A percentile compares a stretch with the other conserved stretches of the same genome.
These are phyloP conservation scores for Vitis cinerea DNA, from an alignment of 164 flowering plant genomes.

Conservation along the genomic window DNA sequence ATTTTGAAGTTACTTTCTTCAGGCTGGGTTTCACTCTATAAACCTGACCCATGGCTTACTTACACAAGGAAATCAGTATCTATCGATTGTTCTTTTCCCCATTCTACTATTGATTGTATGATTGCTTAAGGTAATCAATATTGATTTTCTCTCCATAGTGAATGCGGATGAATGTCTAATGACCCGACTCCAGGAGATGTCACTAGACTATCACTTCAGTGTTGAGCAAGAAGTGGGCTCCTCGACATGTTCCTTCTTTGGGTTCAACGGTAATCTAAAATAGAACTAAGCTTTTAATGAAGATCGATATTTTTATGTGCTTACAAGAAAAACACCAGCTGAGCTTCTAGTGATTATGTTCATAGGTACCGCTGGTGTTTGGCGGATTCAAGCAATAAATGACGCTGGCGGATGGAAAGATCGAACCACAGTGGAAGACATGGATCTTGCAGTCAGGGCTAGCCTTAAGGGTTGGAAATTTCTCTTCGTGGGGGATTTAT, in stretches of 20 bases:
- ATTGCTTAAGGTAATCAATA: not conserved
- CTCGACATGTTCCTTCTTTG: slow-evolving; percentile 63
- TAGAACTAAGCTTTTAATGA: not conserved
- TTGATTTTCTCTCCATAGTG: slow-evolving; percentile 23
- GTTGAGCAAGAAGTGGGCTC: slow-evolving; percentile 87
- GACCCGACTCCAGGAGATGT: slow-evolving; percentile 77
- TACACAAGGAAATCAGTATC: no score
- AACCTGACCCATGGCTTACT: no score
- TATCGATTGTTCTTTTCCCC: no score
- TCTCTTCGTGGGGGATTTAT: slow-evolving; percentile 50
- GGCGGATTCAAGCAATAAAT: slow-evolving; percentile 55
- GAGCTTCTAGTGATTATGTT: not conserved
- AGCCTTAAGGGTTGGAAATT: slow-evolving; percentile 80
- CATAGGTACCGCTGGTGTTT: slow-evolving; percentile 77
- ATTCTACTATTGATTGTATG: no score
- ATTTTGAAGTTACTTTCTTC: no score
- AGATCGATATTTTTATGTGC: not conserved
- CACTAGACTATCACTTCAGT: slow-evolving; percentile 63
- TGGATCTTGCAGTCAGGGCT: slow-evolving; percentile 79
- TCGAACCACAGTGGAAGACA: slow-evolving; percentile 75
- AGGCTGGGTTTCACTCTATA: no score
- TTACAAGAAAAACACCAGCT: not conserved
- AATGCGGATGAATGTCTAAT: slow-evolving; percentile 66
- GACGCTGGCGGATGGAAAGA: slow-evolving; percentile 91
- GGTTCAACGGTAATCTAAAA: slow-evolving; percentile 57